Conservation (phyloP, 345 rosid genomes). For the Eucalyptus grandis region DNA sequence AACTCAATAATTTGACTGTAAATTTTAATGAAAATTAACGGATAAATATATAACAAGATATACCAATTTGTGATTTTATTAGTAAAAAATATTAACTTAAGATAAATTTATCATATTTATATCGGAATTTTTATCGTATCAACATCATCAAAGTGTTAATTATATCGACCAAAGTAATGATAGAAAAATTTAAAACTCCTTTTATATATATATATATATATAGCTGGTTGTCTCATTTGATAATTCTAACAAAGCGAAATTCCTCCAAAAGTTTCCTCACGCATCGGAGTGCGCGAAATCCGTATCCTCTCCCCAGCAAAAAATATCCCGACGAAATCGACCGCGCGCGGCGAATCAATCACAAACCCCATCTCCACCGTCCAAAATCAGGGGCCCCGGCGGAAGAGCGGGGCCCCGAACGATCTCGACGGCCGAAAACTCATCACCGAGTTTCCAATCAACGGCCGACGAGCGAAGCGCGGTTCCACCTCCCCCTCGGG, state of each 20-base stretch:
- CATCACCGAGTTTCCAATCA: not conserved
- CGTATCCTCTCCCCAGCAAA: not conserved
- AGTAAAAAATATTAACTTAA: too few relatives aligned
- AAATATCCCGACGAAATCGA: not conserved
- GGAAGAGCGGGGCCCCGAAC: not conserved
- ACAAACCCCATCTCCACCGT: not conserved
- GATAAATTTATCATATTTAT: too few relatives aligned
- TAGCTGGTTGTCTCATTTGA: not conserved
- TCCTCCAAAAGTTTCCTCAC: not conserved
- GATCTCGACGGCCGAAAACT: not conserved
- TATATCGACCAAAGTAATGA: not conserved
- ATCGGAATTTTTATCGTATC: accelerated
- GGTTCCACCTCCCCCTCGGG: too few relatives aligned
- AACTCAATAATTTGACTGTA: accelerated
- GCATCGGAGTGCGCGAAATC: not conserved
- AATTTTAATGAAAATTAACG: accelerated
- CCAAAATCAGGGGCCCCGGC: not conserved
- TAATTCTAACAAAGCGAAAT: not conserved
- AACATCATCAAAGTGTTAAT: not conserved
- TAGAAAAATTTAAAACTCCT: not conserved
- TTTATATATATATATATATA: too few relatives aligned
- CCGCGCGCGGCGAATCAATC: not conserved
- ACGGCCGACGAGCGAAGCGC: not conserved
- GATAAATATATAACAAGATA: accelerated
- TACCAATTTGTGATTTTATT: accelerated